Conservation (phyloP, 2,329 filamentous ascomycete species). For the Phyllosticta paracitricarpa region DNA sequence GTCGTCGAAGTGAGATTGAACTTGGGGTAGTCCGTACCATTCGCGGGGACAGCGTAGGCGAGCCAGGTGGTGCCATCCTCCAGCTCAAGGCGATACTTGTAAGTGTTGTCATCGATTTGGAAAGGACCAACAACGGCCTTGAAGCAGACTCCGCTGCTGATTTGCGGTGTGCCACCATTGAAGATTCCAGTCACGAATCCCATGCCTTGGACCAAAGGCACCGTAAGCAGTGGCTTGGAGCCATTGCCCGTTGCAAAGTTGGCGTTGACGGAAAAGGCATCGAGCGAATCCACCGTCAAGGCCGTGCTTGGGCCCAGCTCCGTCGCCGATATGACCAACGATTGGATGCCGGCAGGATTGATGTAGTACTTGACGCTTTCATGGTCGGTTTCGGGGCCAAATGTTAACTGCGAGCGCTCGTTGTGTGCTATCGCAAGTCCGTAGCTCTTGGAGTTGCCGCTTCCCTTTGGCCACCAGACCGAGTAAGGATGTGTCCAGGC, state of each 20-base stretch:
- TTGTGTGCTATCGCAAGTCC: slow-evolving; percentile 72
- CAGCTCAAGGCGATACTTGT: slow-evolving; percentile 64
- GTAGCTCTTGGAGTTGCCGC: slow-evolving; percentile 52
- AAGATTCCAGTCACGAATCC: slow-evolving; percentile 76
- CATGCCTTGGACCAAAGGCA: slow-evolving; percentile 84
- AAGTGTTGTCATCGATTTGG: slow-evolving; percentile 41
- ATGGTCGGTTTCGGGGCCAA: slow-evolving; percentile 42
- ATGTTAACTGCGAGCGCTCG: slow-evolving; percentile 55
- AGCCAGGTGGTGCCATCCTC: slow-evolving; percentile 67
- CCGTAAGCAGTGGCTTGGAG: slow-evolving; percentile 53
- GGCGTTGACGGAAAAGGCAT: slow-evolving; percentile 54
- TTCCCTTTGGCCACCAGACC: slow-evolving; percentile 34
- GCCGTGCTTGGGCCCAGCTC: slow-evolving; percentile 58
- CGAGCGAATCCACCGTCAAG: slow-evolving; percentile 42
- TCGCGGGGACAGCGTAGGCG: slow-evolving; percentile 61
- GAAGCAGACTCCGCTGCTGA: slow-evolving; percentile 71
- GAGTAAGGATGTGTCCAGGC: slow-evolving; percentile 61
- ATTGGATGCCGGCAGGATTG: slow-evolving; percentile 76
- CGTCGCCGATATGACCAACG: slow-evolving; percentile 66
- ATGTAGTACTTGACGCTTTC: slow-evolving; percentile 56
- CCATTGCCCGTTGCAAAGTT: slow-evolving; percentile 51
- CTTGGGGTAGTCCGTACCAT: slow-evolving; percentile 47
- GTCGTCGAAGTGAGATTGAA: slow-evolving; percentile 59
- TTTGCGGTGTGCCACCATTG: slow-evolving; percentile 55
- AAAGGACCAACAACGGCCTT: slow-evolving; percentile 40